These are phyloP conservation scores for Aspergillus tanneri DNA, from an alignment of 2,329 filamentous ascomycete genomes.

Conservation along the genomic window DNA sequence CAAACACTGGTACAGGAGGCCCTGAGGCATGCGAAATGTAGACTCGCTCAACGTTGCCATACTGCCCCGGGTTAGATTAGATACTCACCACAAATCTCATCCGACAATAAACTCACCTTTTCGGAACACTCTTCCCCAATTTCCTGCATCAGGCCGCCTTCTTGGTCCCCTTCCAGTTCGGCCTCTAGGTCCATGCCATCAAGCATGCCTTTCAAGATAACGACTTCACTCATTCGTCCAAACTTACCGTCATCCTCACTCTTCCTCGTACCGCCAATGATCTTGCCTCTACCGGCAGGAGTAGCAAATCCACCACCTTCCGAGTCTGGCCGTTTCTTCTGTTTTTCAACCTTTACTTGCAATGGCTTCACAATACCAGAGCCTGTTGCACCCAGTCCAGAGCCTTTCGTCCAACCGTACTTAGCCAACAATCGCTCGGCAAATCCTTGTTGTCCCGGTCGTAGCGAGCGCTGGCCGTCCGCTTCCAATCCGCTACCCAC, in stretches of 20 bases:
- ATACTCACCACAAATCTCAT: background rate
- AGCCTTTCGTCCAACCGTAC: slow-evolving; percentile 88
- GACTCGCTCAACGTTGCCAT: slow-evolving; percentile 78
- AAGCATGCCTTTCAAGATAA: slow-evolving; percentile 81
- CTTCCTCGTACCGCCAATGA: slow-evolving; percentile 72
- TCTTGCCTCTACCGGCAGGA: slow-evolving; percentile 69
- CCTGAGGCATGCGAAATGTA: slow-evolving; percentile 65
- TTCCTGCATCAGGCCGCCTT: slow-evolving; percentile 74
- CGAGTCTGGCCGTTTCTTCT: slow-evolving; percentile 73
- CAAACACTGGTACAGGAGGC: slow-evolving; percentile 69
- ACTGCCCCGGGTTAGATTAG: slow-evolving; percentile 50
- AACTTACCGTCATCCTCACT: slow-evolving; percentile 56
- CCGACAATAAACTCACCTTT: slow-evolving; percentile 57
- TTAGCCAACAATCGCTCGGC: slow-evolving; percentile 87
- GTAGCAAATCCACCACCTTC: slow-evolving; percentile 76
- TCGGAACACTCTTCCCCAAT: slow-evolving; percentile 91
- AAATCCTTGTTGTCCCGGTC: slow-evolving; percentile 79
- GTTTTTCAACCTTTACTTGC: slow-evolving; percentile 79
- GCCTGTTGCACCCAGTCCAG: slow-evolving; percentile 78
- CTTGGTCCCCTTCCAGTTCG: slow-evolving; percentile 67
- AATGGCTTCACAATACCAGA: slow-evolving; percentile 84
- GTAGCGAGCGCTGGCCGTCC: slow-evolving; percentile 56
- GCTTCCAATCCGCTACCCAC: slow-evolving; percentile 38
- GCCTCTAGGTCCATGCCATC: slow-evolving; percentile 75
- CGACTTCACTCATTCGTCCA: slow-evolving; percentile 74